These are phyloP conservation scores for Penicillium mononematosum DNA, from an alignment of 495 filamentous ascomycete species.

Conservation along the genomic window DNA sequence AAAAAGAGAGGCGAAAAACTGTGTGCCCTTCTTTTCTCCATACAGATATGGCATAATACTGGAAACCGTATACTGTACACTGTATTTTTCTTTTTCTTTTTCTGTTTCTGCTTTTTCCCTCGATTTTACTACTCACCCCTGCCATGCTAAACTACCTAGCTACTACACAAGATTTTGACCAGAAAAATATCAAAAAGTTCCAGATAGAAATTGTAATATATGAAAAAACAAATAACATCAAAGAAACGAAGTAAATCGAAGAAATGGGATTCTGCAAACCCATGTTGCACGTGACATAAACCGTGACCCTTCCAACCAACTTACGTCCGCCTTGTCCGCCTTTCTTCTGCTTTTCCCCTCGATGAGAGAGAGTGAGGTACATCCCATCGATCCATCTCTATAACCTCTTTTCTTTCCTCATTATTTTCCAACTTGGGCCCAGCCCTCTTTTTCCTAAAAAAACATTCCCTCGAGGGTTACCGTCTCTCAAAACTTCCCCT, in stretches of 20 bases:
- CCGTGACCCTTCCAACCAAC: conserved; percentile 27
- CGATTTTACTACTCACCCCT: not conserved
- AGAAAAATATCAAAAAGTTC: not conserved
- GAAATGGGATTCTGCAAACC: conserved; percentile 27
- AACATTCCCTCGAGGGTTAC: conserved; percentile 26
- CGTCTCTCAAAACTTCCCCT: conserved; percentile 27
- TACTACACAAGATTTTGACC: not conserved
- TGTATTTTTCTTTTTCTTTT: conserved; percentile 13
- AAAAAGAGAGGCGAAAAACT: conserved; percentile 21
- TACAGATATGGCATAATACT: conserved; percentile 7
- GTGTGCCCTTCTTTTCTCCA: conserved; percentile 15
- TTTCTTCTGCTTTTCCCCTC: conserved; percentile 35
- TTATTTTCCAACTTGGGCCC: conserved; percentile 9
- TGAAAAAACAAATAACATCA: not conserved
- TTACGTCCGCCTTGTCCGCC: conserved; percentile 10
- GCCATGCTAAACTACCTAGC: not conserved
- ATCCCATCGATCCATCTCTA: conserved; percentile 25
- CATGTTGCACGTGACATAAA: conserved; percentile 48
- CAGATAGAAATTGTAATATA: not conserved
- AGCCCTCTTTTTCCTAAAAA: conserved; percentile 8
- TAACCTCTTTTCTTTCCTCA: conserved; percentile 12
- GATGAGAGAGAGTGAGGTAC: conserved; percentile 23
- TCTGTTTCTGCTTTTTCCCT: not conserved
- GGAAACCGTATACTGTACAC: conserved; percentile 11
- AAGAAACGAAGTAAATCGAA: not conserved